These are phyloP conservation scores for Misopates orontium DNA, from an alignment of 257 asterid species.

Conservation along the genomic window DNA sequence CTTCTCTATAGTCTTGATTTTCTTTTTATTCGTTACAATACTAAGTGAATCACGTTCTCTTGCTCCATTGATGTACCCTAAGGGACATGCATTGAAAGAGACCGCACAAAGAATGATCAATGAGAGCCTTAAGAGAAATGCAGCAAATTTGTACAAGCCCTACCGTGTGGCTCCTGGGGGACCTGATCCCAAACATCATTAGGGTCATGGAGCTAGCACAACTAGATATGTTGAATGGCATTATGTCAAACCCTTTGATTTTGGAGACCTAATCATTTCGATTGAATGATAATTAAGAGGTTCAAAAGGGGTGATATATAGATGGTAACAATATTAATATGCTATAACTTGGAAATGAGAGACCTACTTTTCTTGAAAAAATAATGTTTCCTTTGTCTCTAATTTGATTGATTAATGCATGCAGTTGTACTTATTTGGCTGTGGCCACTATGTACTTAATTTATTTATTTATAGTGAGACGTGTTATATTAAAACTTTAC, in stretches of 20 bases:
- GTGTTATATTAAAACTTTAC: too few species aligned
- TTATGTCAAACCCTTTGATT: too few species aligned
- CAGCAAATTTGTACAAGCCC: conserved; percentile 25
- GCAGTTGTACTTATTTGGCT: conserved; percentile 6
- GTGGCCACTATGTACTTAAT: not conserved
- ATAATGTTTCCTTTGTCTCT: not conserved
- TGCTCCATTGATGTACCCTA: not conserved
- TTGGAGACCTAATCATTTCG: too few species aligned
- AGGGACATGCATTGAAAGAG: conserved; percentile 29
- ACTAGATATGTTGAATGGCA: too few species aligned
- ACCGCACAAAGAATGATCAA: conserved; percentile 32
- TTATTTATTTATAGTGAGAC: too few species aligned
- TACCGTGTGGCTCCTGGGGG: conserved; percentile 49
- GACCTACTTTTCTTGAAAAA: not conserved
- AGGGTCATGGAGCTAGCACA: not conserved
- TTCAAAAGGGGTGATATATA: too few species aligned
- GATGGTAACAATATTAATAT: too few species aligned
- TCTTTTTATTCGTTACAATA: not conserved
- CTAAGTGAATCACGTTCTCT: conserved; percentile 26
- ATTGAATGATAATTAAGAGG: too few species aligned
- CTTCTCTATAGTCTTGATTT: conserved; percentile 29
- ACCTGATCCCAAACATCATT: conserved; percentile 62
- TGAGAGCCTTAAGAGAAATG: conserved; percentile 28
- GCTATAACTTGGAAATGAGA: too few species aligned
- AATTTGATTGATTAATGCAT: conserved; percentile 10